A percentile compares a stretch with the other conserved stretches of the same genome.
Conservation (phyloP, 306 rosid species). For the Oxytropis ochrocephala region DNA sequence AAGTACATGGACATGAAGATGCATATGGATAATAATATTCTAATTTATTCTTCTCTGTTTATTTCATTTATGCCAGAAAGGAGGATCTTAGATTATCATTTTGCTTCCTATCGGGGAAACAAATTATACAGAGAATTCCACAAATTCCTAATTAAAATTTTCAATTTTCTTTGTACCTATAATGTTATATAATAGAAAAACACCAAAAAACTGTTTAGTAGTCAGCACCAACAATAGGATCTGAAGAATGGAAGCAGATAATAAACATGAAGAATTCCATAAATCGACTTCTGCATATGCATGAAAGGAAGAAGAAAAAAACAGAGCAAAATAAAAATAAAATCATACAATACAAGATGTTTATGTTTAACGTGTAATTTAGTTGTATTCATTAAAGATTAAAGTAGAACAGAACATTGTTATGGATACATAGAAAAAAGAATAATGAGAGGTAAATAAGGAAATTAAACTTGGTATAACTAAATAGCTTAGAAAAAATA, state of each 20-base stretch:
- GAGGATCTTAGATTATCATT: background rate
- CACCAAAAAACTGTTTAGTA: background rate
- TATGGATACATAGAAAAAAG: too few relatives aligned
- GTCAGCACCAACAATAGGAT: conserved; percentile 5
- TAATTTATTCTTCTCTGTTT: conserved; percentile 13
- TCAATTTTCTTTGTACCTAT: background rate
- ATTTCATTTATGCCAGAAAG: background rate
- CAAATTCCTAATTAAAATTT: background rate
- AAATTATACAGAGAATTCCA: background rate
- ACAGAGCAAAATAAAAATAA: background rate
- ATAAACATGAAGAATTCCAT: background rate
- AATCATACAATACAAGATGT: too few relatives aligned
- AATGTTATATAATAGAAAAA: background rate
- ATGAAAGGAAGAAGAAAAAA: background rate
- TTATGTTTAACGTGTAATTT: too few relatives aligned
- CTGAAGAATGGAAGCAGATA: conserved; percentile 3
- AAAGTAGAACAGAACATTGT: too few relatives aligned
- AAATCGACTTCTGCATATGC: background rate
- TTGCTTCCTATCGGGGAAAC: background rate
- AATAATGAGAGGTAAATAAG: too few relatives aligned
- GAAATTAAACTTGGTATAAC: too few relatives aligned
- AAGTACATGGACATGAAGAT: background rate
- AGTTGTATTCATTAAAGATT: too few relatives aligned
- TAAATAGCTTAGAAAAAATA: too few relatives aligned
- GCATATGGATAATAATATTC: background rate